Evolutionary conservation across 306 rosid genomes (phyloP).

Genomic region (Rubus parviflorus): DNA sequence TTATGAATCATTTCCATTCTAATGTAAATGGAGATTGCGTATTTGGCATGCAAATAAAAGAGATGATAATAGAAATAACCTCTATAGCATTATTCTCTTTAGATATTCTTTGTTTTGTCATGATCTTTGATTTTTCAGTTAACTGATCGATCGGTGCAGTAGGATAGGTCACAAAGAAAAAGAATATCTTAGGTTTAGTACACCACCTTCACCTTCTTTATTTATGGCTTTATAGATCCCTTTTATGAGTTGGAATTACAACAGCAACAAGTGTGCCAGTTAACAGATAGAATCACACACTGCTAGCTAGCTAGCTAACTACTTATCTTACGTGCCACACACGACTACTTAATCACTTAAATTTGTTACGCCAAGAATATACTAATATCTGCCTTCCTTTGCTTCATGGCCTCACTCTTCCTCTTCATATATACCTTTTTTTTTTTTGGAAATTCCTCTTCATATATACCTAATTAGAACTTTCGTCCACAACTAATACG

Average conservation of each 20-base stretch:
- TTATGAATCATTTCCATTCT: not conserved
- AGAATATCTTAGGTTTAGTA: constrained; percentile 6
- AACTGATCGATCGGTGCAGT: not conserved
- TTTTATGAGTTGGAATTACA: not conserved
- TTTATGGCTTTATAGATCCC: not conserved
- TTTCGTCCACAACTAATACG: not conserved
- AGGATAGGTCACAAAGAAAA: not conserved
- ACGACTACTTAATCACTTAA: constrained; percentile 39
- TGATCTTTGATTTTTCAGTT: not conserved
- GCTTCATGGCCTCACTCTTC: not conserved
- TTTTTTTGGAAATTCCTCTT: too few relatives aligned
- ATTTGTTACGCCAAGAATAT: constrained; percentile 49
- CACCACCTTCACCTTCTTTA: not conserved
- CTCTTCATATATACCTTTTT: not conserved
- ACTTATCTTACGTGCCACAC: constrained; percentile 58
- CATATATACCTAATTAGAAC: not conserved
- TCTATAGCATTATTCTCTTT: not conserved
- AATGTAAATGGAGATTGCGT: not conserved
- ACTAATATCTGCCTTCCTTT: not conserved
- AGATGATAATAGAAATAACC: not conserved
- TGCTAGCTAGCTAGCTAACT: not conserved
- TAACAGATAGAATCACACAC: constrained; percentile 35
- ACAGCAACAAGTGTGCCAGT: constrained; percentile 19
- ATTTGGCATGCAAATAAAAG: not conserved
- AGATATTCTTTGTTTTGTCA: constrained; percentile 16